Base-by-base conservation (phyloP, 2,329 filamentous ascomycete species). In the Monilinia laxa region DNA sequence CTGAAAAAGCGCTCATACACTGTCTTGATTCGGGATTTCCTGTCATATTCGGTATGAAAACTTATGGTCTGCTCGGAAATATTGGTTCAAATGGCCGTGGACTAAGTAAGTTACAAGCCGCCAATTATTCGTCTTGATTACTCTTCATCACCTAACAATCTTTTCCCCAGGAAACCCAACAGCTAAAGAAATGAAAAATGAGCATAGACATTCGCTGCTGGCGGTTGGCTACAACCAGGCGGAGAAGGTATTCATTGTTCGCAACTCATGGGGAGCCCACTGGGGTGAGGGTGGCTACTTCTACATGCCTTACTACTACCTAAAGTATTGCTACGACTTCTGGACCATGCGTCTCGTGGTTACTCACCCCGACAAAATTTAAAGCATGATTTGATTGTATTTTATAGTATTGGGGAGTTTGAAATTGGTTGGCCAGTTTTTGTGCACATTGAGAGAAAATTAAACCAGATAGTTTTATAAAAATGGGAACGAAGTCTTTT, bases 391-490 rank as follows among this genome's bases (percentile, higher is more conserved):
- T 3, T 47, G 42, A 47, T 47, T 47, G 14, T 47, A 47, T 47
- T 20, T 47, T 20, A 20, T 5, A 47, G 42, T 47, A 16, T 20
- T 47, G 16, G 14, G 42, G 42, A 12, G 42, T 4, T 12, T 20
- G n/a, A n/a, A n/a, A n/a, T n/a, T n/a, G 4, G 16, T 47, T 47
- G 42, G 20, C 6, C 16, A 47, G 42, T 47, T 14, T 6, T 49
- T 35, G 28, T 38, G 42, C 28, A 57, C 40, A 54, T n/a, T 54
- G 45, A 38, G 14, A 40, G 16, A 35, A 23, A 42, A 45, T 25
- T 53, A 57, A 55, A 49, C 7, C 42, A 53, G 28, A 35, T 45
- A 16, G 18, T 60, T 60, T 47, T 65, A 65, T 45, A 28, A 65
- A 60, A 31, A 31, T 45, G n/a, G 14, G 3, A 35, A 35, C 25